Percentiles rank a stretch among this genome's conserved stretches.
These are phyloP conservation scores for Phytopythium litorale DNA, from an alignment of 352 stramenopile genomes.

Conservation along the genomic window DNA sequence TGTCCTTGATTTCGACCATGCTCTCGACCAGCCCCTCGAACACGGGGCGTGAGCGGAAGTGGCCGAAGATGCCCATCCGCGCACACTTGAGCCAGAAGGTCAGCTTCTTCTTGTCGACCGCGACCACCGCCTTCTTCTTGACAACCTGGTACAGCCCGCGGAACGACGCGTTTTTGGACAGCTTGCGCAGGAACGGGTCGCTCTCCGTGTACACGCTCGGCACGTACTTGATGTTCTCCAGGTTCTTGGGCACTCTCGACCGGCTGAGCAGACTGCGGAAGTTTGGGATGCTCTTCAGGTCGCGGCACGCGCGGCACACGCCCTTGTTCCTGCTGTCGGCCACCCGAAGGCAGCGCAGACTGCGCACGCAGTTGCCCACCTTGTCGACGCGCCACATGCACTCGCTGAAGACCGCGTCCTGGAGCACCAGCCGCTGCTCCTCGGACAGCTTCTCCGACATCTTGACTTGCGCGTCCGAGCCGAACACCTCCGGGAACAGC, in stretches of 20 bases:
- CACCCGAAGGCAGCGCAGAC: slow-evolving; percentile 58
- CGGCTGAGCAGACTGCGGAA: slow-evolving; percentile 76
- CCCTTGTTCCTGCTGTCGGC: slow-evolving; percentile 27
- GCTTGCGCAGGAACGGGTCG: slow-evolving; percentile 72
- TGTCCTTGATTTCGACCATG: slow-evolving; percentile 83
- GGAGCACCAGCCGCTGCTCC: slow-evolving; percentile 47
- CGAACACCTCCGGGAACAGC: slow-evolving; percentile 60
- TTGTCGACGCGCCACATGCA: slow-evolving; percentile 83
- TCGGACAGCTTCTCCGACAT: slow-evolving; percentile 56
- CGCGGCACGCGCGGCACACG: slow-evolving; percentile 61
- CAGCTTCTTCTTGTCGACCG: slow-evolving; percentile 32
- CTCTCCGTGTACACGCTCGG: slow-evolving; percentile 73
- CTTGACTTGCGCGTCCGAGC: slow-evolving; percentile 49
- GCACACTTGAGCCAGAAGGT: slow-evolving; percentile 72
- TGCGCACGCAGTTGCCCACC: slow-evolving; percentile 63
- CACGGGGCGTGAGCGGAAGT: slow-evolving; percentile 64
- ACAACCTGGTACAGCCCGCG: slow-evolving; percentile 61
- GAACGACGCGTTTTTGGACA: slow-evolving; percentile 76
- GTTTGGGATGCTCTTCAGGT: slow-evolving; percentile 62
- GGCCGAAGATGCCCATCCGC: slow-evolving; percentile 66
- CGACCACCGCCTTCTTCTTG: slow-evolving; percentile 22
- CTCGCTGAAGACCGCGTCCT: slow-evolving; percentile 75
- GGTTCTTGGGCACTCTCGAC: slow-evolving; percentile 62
- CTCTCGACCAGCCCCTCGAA: slow-evolving; percentile 76
- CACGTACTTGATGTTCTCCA: slow-evolving; percentile 80